Base-by-base conservation (phyloP, 805 yeast genomes). In the Huiozyma naganishii region DNA sequence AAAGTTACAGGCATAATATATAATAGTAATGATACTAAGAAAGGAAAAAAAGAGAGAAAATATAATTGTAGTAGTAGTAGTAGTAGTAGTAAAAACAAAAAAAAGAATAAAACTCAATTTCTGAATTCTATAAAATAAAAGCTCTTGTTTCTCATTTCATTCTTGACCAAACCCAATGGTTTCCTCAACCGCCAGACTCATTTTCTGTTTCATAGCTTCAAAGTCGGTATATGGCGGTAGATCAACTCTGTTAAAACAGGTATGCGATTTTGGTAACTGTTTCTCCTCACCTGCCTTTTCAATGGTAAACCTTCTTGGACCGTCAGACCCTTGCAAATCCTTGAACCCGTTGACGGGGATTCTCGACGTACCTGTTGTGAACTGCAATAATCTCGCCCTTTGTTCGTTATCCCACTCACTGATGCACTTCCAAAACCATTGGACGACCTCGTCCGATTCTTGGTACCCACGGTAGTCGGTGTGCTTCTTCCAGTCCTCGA, bases 101-200 rank as follows among this genome's bases (percentile, higher is more conserved):
- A 17, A 17, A 17, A 17, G 23, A 17, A 17, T 17, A 17, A 17
- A 17, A 17, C 23, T 17, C 23, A 17, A 17, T 17, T 17, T 17
- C 23, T 17, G 23, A 17, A 17, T 17, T 17, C 23, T 17, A 17
- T 17, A 17, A 17, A 17, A 17, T 17, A 17, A 17, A 17, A 17
- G 23, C 23, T 30, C 11, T 2, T 30, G 11, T 30, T 30, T 11
- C 11, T 30, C 33, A 30, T n/a, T 29, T 54, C 50, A 90, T 72
- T 92, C 98, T 70, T 92, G 97, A 47, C 98, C 98, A 62, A 92
- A 92, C 40, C 99, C 99, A 62, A 92, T 92, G 11, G 99, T 92
- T 69, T 92, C 97, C 66, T 92, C 99, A 35, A 92, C 97, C 29
- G 99, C 99, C 64, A 90, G 73, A 32, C 95, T 83, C 57, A 92